Conservation (phyloP, 1,284 basidiomycete genomes). For the Hymenochaete sp. region DNA sequence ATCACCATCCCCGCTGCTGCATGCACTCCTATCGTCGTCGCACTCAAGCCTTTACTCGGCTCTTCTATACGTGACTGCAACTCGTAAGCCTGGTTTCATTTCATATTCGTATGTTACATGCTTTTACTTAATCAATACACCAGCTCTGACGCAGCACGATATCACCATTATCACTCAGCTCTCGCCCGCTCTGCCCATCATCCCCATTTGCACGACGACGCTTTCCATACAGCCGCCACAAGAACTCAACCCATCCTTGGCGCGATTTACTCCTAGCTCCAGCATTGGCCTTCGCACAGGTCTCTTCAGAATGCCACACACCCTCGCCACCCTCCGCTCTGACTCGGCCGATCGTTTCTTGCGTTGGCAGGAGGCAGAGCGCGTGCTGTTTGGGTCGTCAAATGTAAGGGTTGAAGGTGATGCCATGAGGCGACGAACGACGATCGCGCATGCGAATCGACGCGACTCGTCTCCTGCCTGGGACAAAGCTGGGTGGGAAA, state of each 20-base stretch:
- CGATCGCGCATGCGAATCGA: too few species aligned
- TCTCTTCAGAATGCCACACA: constrained; percentile 54
- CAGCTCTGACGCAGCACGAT: constrained; percentile 32
- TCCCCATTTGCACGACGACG: constrained; percentile 9
- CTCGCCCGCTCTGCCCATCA: constrained; percentile 41
- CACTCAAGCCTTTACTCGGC: constrained; percentile 38
- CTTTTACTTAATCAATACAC: constrained; percentile 4
- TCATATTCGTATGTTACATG: neutral
- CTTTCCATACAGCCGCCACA: constrained; percentile 22
- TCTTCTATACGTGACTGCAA: constrained; percentile 43
- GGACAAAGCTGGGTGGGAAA: constrained; percentile 40
- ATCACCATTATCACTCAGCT: constrained; percentile 42
- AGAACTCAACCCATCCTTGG: too few species aligned
- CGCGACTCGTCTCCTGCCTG: too few species aligned
- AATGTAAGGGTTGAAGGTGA: too few species aligned
- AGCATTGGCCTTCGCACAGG: constrained; percentile 44
- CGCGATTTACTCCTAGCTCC: constrained; percentile 45
- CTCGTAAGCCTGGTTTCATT: constrained; percentile 32
- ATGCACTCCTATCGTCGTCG: constrained; percentile 15
- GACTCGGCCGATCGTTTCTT: constrained; percentile 64
- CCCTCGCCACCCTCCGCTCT: constrained; percentile 42
- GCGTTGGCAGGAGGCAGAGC: constrained; percentile 59
- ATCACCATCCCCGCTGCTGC: constrained; percentile 13
- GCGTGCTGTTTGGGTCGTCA: too few species aligned
- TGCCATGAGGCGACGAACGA: too few species aligned